These are phyloP conservation scores for Aphanomyces euteiches DNA, from an alignment of 352 stramenopile species.

Conservation along the genomic window DNA sequence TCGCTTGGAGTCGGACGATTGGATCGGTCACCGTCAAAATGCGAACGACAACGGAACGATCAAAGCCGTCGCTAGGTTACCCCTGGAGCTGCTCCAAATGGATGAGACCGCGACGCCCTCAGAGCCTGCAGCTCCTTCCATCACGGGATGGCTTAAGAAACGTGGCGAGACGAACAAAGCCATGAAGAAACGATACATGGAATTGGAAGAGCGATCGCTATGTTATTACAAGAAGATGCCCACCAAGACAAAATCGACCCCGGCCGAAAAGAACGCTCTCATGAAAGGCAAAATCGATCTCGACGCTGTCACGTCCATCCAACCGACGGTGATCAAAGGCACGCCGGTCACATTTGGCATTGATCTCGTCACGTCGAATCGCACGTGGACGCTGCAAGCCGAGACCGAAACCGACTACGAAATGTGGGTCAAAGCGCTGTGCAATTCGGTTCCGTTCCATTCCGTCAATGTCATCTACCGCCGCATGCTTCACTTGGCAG, in stretches of 20 bases:
- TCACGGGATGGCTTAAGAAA: constrained; percentile 75
- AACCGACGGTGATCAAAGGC: constrained; percentile 39
- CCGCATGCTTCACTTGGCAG: constrained; percentile 33
- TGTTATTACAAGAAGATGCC: constrained; percentile 87
- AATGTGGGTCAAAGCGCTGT: constrained; percentile 76
- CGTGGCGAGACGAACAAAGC: constrained; percentile 80
- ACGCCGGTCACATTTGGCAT: constrained; percentile 66
- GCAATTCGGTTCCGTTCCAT: constrained; percentile 73
- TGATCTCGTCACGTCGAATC: constrained; percentile 66
- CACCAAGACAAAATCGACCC: constrained; percentile 61
- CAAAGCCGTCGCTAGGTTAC: constrained; percentile 76
- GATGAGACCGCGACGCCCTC: constrained; percentile 45
- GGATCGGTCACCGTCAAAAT: constrained; percentile 65
- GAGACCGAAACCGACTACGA: constrained; percentile 73
- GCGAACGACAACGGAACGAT: constrained; percentile 55
- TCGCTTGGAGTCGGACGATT: constrained; percentile 79
- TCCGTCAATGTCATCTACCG: constrained; percentile 58
- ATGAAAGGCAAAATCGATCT: constrained; percentile 75
- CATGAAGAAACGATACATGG: constrained; percentile 83
- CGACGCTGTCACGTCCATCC: constrained; percentile 23
- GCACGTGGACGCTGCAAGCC: constrained; percentile 70
- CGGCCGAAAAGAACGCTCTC: constrained; percentile 67
- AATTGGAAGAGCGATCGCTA: constrained; percentile 63
- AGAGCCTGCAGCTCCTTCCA: constrained; percentile 33
- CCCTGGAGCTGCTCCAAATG: constrained; percentile 62